Evolutionary conservation across 2,329 filamentous ascomycete genomes (phyloP), one percentile per base, ranked within the genome.

Genomic region (Boeremia exigua): DNA sequence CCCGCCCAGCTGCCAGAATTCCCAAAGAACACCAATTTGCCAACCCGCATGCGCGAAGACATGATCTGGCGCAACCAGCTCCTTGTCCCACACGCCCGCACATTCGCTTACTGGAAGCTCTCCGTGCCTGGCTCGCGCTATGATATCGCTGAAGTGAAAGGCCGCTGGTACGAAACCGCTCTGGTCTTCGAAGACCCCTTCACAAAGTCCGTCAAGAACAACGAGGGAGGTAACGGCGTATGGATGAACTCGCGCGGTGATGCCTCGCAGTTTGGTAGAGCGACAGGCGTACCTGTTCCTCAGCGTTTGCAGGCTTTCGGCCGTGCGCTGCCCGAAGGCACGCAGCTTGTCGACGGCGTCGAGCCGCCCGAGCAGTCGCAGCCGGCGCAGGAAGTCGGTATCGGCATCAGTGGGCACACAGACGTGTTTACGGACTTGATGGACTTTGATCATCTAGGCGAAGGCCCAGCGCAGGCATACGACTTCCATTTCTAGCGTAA

Each of bases 101-200:
- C 66, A 40, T 36, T 69, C 44, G 42, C 72, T 61, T 81, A 76
- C 68, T 83, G 79, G 79, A 78, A 78, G 39, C 75, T 82, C 33
- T 65, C 75, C 2, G 60, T 73, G 28, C 56, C 70, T 0, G 56
- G 56, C 12, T 57, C 66, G 1, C 73, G 70, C 12, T 49, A 81
- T 8, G 70, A 76, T 2, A 67, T 85, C 7, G 66, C 77, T 14
- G 80, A 84, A 36, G 71, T 86, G 62, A 85, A 84, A 65, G 84
- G 84, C 7, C 79, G 84, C 9, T 87, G 84, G 84, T 87, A 86
- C 67, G 84, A 86, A 68, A 81, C 81, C 2, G 79, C 76, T 37
- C 68, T 81, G 1, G 72, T 86, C 3, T 77, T 84, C 23, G 63
- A 68, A 25, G 66, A 73, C 4, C 63, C 67, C 10, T 68, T 70